Base-by-base conservation (phyloP, 305 asterid species). In the Petunia hybrid region DNA sequence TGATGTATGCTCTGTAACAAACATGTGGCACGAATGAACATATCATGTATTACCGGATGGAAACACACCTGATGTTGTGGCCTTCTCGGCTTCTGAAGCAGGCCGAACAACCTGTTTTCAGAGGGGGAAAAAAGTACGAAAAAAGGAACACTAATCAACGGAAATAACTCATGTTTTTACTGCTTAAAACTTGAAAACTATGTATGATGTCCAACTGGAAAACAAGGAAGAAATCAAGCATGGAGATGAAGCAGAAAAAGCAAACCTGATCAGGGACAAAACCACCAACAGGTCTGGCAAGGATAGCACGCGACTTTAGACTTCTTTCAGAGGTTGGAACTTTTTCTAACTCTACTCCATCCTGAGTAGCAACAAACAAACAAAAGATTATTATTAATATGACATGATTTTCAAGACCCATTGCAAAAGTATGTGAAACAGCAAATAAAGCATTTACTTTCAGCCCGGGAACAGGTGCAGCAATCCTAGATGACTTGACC, bases 251-350 rank as follows among this genome's bases (percentile, higher is more conserved):
- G 70, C 56, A 61, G 36, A 41, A 63, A 51, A 66, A 65, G 51
- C 88, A 87, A 84, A 95, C 99, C 84, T 91, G 98, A 80, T 93
- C 99, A 6, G 97, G 91, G 82, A 87, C 90, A 85, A 91, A 84
- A 77, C 99, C 99, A 90, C 92, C 95, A 67, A 68, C 91, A 65
- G 87, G 94, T 65, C 99, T 90, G 16, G 88, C 91, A 84, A 91
- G 85, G 70, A 93, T 86, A 73, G 87, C 90, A 70, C 97, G 97
- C 78, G 95, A 87, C 77, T 86, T 94, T 36, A 87, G 67, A 85
- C 80, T 90, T 88, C 87, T 92, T 31, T 95, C 99, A 40, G 92
- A 84, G 79, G 85, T 79, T 39, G 92, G 88, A 60, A 82, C 91
- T 85, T 87, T 91, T 57, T 92, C 99, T 60, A 89, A 73, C 77